Evolutionary conservation across 202 grass and related monocot species (phyloP).

Genomic region (Dendrocalamus latiflorus): DNA sequence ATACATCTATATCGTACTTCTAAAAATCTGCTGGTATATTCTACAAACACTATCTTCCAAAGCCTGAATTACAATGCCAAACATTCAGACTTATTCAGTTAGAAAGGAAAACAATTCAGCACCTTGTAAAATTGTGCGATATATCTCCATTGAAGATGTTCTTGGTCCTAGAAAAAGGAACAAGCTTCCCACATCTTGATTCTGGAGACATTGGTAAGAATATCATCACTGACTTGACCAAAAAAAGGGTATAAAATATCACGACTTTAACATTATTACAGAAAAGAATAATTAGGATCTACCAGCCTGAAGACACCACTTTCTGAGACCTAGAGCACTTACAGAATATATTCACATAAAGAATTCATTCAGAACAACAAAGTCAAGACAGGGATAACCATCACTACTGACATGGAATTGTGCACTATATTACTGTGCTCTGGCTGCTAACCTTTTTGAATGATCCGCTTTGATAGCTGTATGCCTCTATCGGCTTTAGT

Average conservation of each 20-base stretch:
- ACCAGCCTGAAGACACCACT: conserved; percentile 24
- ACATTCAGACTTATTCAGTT: not conserved
- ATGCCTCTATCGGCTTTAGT: not conserved
- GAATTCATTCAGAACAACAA: conserved; percentile 22
- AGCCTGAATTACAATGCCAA: conserved; percentile 9
- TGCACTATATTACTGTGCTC: conserved; percentile 13
- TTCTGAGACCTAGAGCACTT: conserved; percentile 34
- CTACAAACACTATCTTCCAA: not conserved
- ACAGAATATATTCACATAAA: conserved; percentile 31
- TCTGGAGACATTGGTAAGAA: conserved; percentile 1
- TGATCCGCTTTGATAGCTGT: not conserved
- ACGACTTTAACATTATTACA: conserved; percentile 25
- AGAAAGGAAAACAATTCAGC: not conserved
- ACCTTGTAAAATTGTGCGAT: not conserved
- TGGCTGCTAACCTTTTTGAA: conserved; percentile 5
- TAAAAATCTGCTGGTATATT: not conserved
- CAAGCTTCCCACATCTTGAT: not conserved
- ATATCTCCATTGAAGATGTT: conserved; percentile 8
- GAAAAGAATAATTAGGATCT: conserved; percentile 31
- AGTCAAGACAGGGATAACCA: conserved; percentile 35
- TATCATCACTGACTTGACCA: conserved; percentile 35
- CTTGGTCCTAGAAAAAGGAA: conserved; percentile 10
- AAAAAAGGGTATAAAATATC: conserved; percentile 19
- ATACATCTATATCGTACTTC: not conserved
- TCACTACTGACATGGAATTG: not conserved